Base-by-base conservation (phyloP, 352 stramenopile genomes). In the Globisporangium carolinianum region DNA sequence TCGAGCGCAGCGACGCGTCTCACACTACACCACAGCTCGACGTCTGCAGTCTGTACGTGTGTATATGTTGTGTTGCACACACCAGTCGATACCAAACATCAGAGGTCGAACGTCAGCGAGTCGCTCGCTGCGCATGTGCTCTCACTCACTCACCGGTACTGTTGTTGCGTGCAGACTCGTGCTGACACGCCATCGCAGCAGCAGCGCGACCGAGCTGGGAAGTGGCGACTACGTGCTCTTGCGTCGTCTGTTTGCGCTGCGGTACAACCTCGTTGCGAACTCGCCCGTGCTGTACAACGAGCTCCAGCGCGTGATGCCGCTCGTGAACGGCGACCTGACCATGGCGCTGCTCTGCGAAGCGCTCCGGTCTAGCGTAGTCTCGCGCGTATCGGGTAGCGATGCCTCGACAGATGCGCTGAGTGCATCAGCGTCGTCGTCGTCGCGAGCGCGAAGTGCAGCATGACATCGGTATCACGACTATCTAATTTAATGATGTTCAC, bases 241-340 rank as follows among this genome's bases (percentile, higher is more conserved):
- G 60, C 68, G 71, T 0, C 61, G 69, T 18, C 59, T 83, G 24
- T 62, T 69, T 7, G 72, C 70, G 57, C 57, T 73, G 54, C 74
- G 74, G 17, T 83, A 81, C 61, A 83, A 79, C 38, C 51, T 83
- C 51, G 67, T 62, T 35, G 64, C 74, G 5, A 73, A 70, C 51
- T 81, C 72, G 14, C 55, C 71, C 0, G 47, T 73, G 53, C 51
- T 83, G 24, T 59, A 73, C 32, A 56, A 62, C 1, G 74, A 83
- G 52, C 53, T 83, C 35, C 62, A 75, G 36, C 61, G 65, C 32
- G 54, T 69, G 46, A 53, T 79, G 45, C 67, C 74, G 42, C 72
- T 68, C 64, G 65, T 77, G 37, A 32, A 3, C 24, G 24, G 24
- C 24, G 24, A 32, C 24, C 24, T 32, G 24, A 32, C 24, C 24